Evolutionary conservation across 441 rosid genomes (phyloP), one percentile per base, ranked within the genome.

Genomic region (Metrosideros polymorpha): DNA sequence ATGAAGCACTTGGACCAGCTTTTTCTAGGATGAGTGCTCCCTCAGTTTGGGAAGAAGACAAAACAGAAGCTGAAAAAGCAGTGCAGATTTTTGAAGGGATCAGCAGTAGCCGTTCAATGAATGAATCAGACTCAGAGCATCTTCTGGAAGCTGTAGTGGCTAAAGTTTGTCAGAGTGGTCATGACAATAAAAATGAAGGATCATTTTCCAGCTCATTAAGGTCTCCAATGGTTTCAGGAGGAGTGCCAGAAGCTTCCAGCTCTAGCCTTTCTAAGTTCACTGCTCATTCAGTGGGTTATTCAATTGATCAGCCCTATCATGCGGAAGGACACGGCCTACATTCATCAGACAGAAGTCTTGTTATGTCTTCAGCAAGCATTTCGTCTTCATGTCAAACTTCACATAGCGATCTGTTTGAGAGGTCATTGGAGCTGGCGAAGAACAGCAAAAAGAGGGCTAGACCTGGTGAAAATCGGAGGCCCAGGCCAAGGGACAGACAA

Each of bases 401-500:
- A 71, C 93, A 93, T 85, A 91, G 93, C 86, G 98, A 95, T 86
- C 94, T 89, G 89, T 91, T 93, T 85, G 95, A 93, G 84, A 92
- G 91, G 89, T 92, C 91, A 86, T 87, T 91, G 61, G 98, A 92
- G 89, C 94, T 95, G 59, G 90, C 91, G 43, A 94, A 93, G 93
- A 94, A 91, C 92, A 90, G 87, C 85, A 95, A 91, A 90, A 95
- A 92, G 92, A 94, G 97, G 89, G 93, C 96, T 77, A 95, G 92
- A 90, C 94, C 95, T 76, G 98, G 98, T 87, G 99, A 97, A 93
- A 96, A 90, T 87, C 91, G 91, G 87, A 93, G 98, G 91, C 99
- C 99, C 84, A 92, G 99, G 84, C 99, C 99, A 85, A 95, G 98
- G 90, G 99, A 97, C 90, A 92, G 99, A 85, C 99, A 97, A 86